These are phyloP conservation scores for Passiflora organensis DNA, from an alignment of 345 rosid species.

Conservation along the genomic window DNA sequence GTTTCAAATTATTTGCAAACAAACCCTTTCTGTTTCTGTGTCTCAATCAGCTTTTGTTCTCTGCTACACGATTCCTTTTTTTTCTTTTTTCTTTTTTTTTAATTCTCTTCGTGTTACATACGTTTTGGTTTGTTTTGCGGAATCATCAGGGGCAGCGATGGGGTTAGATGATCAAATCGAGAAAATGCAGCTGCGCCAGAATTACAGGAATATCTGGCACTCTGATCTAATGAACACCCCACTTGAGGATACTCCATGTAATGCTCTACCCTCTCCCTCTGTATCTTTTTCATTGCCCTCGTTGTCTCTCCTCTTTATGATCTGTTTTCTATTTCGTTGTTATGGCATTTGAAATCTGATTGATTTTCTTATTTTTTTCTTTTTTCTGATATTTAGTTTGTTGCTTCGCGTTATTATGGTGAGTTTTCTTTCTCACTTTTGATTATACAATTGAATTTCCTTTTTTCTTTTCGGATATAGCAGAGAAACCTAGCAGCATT, in stretches of 20 bases:
- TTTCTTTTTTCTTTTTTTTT: too few species aligned
- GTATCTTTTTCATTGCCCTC: background rate
- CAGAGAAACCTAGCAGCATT: too few species aligned
- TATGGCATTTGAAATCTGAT: background rate
- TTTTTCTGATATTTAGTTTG: conserved; percentile 25
- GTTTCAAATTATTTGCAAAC: too few species aligned
- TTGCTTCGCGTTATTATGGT: conserved; percentile 34
- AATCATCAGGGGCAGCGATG: background rate
- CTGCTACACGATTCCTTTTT: too few species aligned
- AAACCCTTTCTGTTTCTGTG: too few species aligned
- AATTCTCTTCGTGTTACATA: too few species aligned
- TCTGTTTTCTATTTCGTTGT: background rate
- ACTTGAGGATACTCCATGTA: conserved; percentile 35
- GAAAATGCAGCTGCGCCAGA: conserved; percentile 38
- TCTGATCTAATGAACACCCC: conserved; percentile 29
- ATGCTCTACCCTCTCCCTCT: background rate
- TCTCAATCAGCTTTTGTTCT: too few species aligned
- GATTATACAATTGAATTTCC: too few species aligned
- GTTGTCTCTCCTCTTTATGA: background rate
- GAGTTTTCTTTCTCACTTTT: background rate
- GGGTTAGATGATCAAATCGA: conserved; percentile 6
- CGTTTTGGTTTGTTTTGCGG: too few species aligned
- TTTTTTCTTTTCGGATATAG: too few species aligned
- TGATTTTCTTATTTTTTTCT: background rate
- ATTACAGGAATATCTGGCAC: conserved; percentile 44